These are phyloP conservation scores for Metschnikowia bowlesiae DNA, from an alignment of 805 yeast species.

Conservation along the genomic window DNA sequence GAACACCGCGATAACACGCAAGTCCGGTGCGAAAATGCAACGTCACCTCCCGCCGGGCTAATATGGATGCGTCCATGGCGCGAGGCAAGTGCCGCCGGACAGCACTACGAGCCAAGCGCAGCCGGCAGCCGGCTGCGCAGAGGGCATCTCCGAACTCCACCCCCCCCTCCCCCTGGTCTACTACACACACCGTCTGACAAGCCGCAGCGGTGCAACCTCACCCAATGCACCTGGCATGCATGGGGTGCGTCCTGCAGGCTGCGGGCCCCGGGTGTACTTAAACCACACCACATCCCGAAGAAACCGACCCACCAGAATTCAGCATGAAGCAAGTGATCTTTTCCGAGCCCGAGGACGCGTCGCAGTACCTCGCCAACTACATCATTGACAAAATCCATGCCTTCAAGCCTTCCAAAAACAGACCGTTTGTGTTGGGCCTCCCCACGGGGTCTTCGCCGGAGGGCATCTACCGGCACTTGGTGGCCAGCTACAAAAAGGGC, in stretches of 20 bases:
- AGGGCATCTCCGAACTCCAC: neutral
- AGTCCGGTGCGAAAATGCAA: slow-evolving; percentile 6
- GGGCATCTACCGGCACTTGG: slow-evolving; percentile 45
- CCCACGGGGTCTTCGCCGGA: slow-evolving; percentile 64
- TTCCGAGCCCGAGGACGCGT: slow-evolving; percentile 37
- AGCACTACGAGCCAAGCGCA: neutral
- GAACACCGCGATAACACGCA: neutral
- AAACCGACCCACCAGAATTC: too few species aligned
- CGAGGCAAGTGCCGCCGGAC: neutral
- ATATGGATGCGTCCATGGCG: too few species aligned
- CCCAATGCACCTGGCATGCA: neutral
- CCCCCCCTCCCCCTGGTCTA: neutral
- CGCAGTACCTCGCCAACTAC: slow-evolving; percentile 42
- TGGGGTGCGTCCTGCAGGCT: neutral
- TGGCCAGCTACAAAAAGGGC: slow-evolving; percentile 40
- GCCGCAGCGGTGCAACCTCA: neutral
- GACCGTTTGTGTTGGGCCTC: slow-evolving; percentile 53
- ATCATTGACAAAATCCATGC: slow-evolving; percentile 41
- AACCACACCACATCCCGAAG: neutral
- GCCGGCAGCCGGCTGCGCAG: too few species aligned
- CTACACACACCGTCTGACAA: neutral
- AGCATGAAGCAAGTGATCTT: slow-evolving; percentile 22
- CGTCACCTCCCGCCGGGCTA: slow-evolving; percentile 9
- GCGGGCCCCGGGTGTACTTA: neutral
- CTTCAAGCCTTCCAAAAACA: slow-evolving; percentile 40